phyloP scores from a whole-genome alignment of 371 early-diverging fungal species.

The Rhizopus arrhizus region DNA sequence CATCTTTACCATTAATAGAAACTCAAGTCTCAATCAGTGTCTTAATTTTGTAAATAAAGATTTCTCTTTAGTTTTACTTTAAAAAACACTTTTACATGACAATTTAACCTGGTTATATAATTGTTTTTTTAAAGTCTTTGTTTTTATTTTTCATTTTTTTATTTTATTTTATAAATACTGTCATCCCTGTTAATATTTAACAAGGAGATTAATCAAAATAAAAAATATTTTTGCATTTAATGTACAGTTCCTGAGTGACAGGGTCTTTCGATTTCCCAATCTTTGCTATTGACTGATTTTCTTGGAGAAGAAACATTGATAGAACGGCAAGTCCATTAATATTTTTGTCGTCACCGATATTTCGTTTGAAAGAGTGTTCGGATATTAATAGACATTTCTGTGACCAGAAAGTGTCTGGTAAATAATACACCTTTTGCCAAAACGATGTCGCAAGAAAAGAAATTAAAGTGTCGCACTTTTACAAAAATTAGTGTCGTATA shows the following conservation, averaged over 20 bases:
- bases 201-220: too few species aligned
- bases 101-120: constrained; percentile 3
- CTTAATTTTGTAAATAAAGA: too few species aligned
- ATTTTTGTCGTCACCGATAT: constrained; percentile 7
- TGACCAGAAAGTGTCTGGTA: constrained; percentile 7
- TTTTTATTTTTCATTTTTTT: constrained; percentile 8
- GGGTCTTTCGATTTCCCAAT: constrained; percentile 1
- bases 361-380: constrained; percentile 5
- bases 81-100: not conserved
- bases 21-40: too few species aligned
- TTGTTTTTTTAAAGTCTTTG: constrained; percentile 9
- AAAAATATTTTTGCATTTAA: constrained; percentile 6
- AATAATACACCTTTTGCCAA: too few species aligned
- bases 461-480: too few species aligned
- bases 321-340: constrained; percentile 7
- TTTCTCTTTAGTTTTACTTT: not conserved
- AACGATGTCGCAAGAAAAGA: too few species aligned
- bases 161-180: constrained; percentile 7
- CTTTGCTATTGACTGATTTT: constrained; percentile 6
- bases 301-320: constrained; percentile 9
- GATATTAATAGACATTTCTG: constrained; percentile 7
- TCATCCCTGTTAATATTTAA: constrained; percentile 6
- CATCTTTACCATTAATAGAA: too few species aligned
- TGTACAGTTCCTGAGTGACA: constrained; percentile 7
- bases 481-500: too few species aligned